Conservation (phyloP, 331 rosid genomes). For the Malus hybrid region DNA sequence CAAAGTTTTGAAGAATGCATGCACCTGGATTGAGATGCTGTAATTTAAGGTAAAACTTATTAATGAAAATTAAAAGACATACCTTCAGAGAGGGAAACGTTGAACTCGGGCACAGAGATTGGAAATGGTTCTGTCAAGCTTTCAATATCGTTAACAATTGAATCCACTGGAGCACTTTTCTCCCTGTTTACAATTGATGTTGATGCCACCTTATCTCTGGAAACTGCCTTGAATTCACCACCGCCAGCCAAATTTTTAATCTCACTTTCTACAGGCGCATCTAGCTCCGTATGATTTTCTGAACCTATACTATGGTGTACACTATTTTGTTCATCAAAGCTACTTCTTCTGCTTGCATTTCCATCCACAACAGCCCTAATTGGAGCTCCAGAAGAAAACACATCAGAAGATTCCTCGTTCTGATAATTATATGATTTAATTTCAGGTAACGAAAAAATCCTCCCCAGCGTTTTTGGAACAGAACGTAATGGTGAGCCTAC, state of each 20-base stretch:
- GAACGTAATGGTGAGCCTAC: constrained; percentile 11
- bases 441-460: constrained; percentile 65
- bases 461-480: constrained; percentile 33
- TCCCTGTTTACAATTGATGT: constrained; percentile 18
- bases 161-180: constrained; percentile 5
- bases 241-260: constrained; percentile 16
- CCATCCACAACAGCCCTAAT: constrained; percentile 10
- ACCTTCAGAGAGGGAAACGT: constrained; percentile 32
- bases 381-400: constrained; percentile 22
- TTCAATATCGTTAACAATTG: constrained; percentile 18
- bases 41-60: neutral
- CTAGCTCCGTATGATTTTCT: constrained; percentile 5
- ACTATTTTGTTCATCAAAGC: constrained; percentile 12
- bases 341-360: neutral
- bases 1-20: neutral
- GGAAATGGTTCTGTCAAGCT: constrained; percentile 2
- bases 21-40: neutral
- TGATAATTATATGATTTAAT: constrained; percentile 29
- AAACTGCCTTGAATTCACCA: constrained; percentile 4
- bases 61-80: neutral
- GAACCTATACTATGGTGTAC: constrained; percentile 7
- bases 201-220: neutral
- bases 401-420: constrained; percentile 25
- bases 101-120: neutral
- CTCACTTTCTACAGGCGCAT: constrained; percentile 1